Evolutionary conservation across 1,284 basidiomycete genomes (phyloP), one percentile per base, ranked within the genome.

Genomic region (Heterobasidion occidentale): DNA sequence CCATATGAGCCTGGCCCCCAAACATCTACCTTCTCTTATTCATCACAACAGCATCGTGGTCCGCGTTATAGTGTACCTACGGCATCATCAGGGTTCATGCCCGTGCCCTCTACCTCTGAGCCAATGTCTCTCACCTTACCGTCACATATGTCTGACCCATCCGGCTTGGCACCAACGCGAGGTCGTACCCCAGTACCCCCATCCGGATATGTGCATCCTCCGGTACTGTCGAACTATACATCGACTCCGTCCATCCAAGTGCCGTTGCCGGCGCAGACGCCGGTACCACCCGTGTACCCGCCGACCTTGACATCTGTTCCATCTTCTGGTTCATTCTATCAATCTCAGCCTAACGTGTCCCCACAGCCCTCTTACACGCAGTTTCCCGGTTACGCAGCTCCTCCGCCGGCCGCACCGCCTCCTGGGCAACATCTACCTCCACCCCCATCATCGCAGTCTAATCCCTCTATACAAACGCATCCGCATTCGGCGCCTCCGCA

Each of bases 1-100:
- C 71, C 73, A n/a, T 84, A 85, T 62, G 84, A 88, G 57, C 63
- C 63, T 46, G 59, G 68, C 36, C 65, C 73, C 27, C 59, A 68
- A 19, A 60, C 70, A 9, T 61, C 74, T 67, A 55, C 70, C 62
- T 63, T 75, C 67, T 64, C 70, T 17, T 67, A 73, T 56, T 68
- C 63, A 9, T 47, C 63, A 0, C 59, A 62, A 27, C 63, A 64
- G 53, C 76, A 77, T 56, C 64, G 62, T 12, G 79, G 78, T 46
- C 79, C 83, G n/a, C 74, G 87, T 55, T 81, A 84, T 61, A 88
- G 83, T 62, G 70, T 88, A 58, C 84, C 87, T 17, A 65, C 79
- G 1, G 71, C 81, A 15, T 81, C 85, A 0, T 86, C 88, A 15
- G 87, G 87, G n/a, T 90, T 88, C 62, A 70, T 80, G 58, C 68